phyloP scores from a whole-genome alignment of 1,139 yeast species.

The Wickerhamomyces sp. region DNA sequence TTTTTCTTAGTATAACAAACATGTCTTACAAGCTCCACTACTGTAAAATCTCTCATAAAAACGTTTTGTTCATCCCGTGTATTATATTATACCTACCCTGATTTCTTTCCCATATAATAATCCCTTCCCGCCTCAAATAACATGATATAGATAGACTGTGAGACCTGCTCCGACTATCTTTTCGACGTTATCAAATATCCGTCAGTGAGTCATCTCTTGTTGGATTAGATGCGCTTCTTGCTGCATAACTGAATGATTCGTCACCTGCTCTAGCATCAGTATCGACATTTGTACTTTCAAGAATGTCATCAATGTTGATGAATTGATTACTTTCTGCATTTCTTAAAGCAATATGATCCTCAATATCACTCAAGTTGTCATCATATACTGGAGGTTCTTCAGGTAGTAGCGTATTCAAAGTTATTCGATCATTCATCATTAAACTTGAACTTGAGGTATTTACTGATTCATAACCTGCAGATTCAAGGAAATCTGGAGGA shows the following conservation, averaged over 20 bases:
- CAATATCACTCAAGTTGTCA: constrained; percentile 23
- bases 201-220: background rate
- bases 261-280: background rate
- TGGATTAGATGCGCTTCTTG: background rate
- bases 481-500: constrained; percentile 25
- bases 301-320: constrained; percentile 1
- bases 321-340: constrained; percentile 25
- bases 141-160: too few species aligned
- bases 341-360: constrained; percentile 14
- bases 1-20: background rate
- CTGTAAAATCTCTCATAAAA: background rate
- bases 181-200: background rate
- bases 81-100: background rate
- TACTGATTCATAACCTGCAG: constrained; percentile 23
- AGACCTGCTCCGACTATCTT: too few species aligned
- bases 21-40: too few species aligned
- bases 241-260: background rate
- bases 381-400: constrained; percentile 33
- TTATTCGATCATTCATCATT: constrained; percentile 25
- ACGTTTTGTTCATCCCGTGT: background rate
- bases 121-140: too few species aligned
- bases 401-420: constrained; percentile 26
- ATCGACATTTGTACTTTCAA: background rate
- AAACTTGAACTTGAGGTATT: constrained; percentile 8
- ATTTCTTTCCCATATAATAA: too few species aligned